Evolutionary conservation across 495 filamentous ascomycete species (phyloP).

Genomic region (Aspergillus indologenus): DNA sequence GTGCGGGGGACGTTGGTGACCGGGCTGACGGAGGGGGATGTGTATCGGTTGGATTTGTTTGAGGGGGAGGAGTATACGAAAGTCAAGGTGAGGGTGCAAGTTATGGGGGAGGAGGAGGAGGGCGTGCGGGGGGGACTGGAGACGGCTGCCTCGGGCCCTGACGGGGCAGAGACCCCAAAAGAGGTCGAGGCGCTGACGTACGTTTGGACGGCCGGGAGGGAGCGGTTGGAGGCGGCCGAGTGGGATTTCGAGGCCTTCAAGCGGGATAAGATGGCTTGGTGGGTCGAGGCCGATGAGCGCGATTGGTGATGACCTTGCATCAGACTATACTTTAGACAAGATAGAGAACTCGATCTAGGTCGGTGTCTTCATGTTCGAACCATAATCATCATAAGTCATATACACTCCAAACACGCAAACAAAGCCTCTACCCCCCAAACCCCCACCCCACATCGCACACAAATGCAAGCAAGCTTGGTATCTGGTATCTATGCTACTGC

Average conservation of each 20-base stretch:
- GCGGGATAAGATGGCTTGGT: slow-evolving; percentile 61
- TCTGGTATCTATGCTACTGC: slow-evolving; percentile 25
- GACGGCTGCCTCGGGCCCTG: slow-evolving; percentile 23
- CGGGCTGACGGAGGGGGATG: slow-evolving; percentile 73
- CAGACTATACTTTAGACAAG: too few relatives aligned
- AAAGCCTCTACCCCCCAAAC: not conserved
- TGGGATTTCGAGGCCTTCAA: slow-evolving; percentile 82
- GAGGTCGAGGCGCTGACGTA: slow-evolving; percentile 73
- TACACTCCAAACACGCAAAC: slow-evolving; percentile 5
- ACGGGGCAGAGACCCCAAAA: slow-evolving; percentile 38
- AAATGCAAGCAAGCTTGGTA: slow-evolving; percentile 25
- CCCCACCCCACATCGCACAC: slow-evolving; percentile 8
- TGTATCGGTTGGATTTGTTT: slow-evolving; percentile 75
- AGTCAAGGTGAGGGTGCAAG: slow-evolving; percentile 52
- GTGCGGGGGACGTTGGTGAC: slow-evolving; percentile 79
- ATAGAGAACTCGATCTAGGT: too few relatives aligned
- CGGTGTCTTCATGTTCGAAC: not conserved
- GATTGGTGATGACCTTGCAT: slow-evolving; percentile 35
- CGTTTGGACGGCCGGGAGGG: slow-evolving; percentile 55
- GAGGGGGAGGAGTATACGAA: slow-evolving; percentile 77
- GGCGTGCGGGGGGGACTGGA: slow-evolving; percentile 32
- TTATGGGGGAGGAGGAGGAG: not conserved
- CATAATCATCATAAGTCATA: slow-evolving; percentile 2
- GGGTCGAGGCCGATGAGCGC: slow-evolving; percentile 41
- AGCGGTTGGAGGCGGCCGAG: slow-evolving; percentile 60